Percentiles rank a stretch among this genome's conserved stretches.
Evolutionary conservation across 495 filamentous ascomycete genomes (phyloP).

Genomic region (Penicillium manginii): DNA sequence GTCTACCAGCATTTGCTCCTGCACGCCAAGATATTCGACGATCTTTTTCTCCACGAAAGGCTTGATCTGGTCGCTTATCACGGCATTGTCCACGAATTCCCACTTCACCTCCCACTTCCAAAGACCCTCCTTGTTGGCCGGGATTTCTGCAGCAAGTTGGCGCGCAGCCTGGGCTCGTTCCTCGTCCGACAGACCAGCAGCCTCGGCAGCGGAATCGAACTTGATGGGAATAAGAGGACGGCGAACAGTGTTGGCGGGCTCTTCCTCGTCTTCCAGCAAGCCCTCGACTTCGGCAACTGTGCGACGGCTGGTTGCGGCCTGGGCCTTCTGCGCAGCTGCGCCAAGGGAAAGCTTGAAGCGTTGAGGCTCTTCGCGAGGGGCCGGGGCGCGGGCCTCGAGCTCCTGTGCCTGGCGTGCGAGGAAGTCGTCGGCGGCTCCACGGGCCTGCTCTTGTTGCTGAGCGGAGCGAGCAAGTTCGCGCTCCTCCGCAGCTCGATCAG

Average conservation of each 20-base stretch:
- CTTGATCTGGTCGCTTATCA: constrained; percentile 84
- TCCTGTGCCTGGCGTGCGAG: constrained; percentile 87
- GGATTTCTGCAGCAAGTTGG: constrained; percentile 87
- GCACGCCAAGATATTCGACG: constrained; percentile 92
- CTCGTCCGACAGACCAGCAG: constrained; percentile 75
- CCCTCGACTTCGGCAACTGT: constrained; percentile 94
- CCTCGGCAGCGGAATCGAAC: constrained; percentile 75
- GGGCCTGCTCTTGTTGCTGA: constrained; percentile 75
- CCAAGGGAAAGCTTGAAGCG: constrained; percentile 94
- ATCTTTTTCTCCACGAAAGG: constrained; percentile 99
- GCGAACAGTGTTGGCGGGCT: constrained; percentile 69
- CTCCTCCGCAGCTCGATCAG: constrained; percentile 77
- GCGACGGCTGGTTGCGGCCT: constrained; percentile 71
- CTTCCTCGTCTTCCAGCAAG: constrained; percentile 91
- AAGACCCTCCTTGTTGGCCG: constrained; percentile 80
- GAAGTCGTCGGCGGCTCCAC: constrained; percentile 91
- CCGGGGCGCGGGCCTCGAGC: constrained; percentile 61
- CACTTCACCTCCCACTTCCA: constrained; percentile 94
- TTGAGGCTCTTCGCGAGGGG: constrained; percentile 75
- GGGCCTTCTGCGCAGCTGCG: constrained; percentile 80
- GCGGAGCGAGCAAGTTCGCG: constrained; percentile 69
- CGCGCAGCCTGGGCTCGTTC: constrained; percentile 78
- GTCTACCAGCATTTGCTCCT: constrained; percentile 94
- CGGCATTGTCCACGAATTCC: constrained; percentile 86
- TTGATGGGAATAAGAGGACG: constrained; percentile 90